Percentiles rank a stretch among this genome's conserved stretches.
These are phyloP conservation scores for Neofusicoccum sp. DNA, from an alignment of 2,329 filamentous ascomycete species.

Conservation along the genomic window DNA sequence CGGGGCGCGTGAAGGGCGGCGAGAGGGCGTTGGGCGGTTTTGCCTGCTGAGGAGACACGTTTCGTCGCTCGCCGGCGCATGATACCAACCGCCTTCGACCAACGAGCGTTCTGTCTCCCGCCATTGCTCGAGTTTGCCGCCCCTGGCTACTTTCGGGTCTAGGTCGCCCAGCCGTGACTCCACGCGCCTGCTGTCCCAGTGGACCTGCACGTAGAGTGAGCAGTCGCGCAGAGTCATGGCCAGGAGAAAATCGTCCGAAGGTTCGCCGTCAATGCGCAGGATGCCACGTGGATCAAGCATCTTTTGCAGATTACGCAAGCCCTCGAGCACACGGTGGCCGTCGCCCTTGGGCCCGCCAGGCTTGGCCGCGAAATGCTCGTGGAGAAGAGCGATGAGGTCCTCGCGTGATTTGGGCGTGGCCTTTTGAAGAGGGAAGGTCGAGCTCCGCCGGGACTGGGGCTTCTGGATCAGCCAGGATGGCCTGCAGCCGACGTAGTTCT, in stretches of 20 bases:
- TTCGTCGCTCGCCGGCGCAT: slow-evolving; percentile 1
- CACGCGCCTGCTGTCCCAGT: slow-evolving; percentile 29
- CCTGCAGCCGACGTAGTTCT: slow-evolving; percentile 18
- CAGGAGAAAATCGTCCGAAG: slow-evolving; percentile 29
- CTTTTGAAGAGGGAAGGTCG: slow-evolving; percentile 6
- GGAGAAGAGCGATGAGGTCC: slow-evolving; percentile 24
- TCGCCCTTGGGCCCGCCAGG: slow-evolving; percentile 26
- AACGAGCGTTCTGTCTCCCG: slow-evolving; percentile 12
- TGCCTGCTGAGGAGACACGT: slow-evolving; percentile 22
- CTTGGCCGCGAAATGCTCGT: slow-evolving; percentile 28
- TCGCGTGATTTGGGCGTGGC: slow-evolving; percentile 3
- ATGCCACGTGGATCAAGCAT: slow-evolving; percentile 43
- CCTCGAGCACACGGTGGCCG: slow-evolving; percentile 39
- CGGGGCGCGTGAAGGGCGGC: slow-evolving; percentile 10
- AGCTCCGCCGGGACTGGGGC: background rate
- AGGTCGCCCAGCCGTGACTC: slow-evolving; percentile 50
- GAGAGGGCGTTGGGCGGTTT: slow-evolving; percentile 1
- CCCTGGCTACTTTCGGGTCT: slow-evolving; percentile 43
- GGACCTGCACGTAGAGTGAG: slow-evolving; percentile 45
- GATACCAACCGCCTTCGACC: slow-evolving; percentile 14
- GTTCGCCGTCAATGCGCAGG: slow-evolving; percentile 22
- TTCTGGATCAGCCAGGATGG: slow-evolving; percentile 11
- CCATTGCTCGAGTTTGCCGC: slow-evolving; percentile 21
- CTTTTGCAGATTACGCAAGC: slow-evolving; percentile 41
- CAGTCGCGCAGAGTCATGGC: slow-evolving; percentile 55